Percentiles rank a stretch among this genome's conserved stretches.
These are phyloP conservation scores for Epichloe sibirici DNA, from an alignment of 2,329 filamentous ascomycete genomes.

Conservation along the genomic window DNA sequence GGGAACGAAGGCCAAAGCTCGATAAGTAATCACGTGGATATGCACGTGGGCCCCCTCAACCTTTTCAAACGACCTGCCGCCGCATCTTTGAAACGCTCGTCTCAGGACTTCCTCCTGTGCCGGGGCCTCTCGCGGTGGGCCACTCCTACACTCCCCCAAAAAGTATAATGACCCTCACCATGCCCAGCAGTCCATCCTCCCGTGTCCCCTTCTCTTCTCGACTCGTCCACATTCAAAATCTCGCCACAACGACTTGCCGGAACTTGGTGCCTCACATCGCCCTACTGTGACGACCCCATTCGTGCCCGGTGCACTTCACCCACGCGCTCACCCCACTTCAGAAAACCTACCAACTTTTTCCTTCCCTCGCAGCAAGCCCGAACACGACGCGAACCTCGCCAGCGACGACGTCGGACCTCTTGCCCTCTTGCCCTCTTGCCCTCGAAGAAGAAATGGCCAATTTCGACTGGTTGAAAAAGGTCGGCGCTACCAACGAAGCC, in stretches of 20 bases:
- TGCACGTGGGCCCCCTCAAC: background rate
- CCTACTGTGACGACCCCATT: background rate
- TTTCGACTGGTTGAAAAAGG: slow-evolving; percentile 43
- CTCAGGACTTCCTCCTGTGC: slow-evolving; percentile 8
- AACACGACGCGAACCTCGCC: background rate
- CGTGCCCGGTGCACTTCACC: background rate
- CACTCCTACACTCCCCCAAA: background rate
- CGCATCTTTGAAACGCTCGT: slow-evolving; percentile 8
- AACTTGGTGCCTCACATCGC: too few species aligned
- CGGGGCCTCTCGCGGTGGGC: slow-evolving; percentile 1
- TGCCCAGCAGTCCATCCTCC: background rate
- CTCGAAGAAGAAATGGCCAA: slow-evolving; percentile 27
- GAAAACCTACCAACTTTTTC: background rate
- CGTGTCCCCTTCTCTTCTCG: background rate
- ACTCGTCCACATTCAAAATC: background rate
- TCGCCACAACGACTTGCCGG: background rate
- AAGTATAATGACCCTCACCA: background rate
- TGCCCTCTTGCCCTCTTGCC: too few species aligned
- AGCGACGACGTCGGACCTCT: background rate
- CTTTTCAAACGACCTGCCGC: background rate
- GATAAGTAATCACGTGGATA: background rate
- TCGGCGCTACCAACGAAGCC: slow-evolving; percentile 46
- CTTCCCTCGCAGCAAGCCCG: background rate
- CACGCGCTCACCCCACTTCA: too few species aligned
- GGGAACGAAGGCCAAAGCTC: background rate